A percentile compares a stretch with the other conserved stretches of the same genome.
phyloP scores from a whole-genome alignment of 78 protist species.

The Emiliania huxleyi region DNA sequence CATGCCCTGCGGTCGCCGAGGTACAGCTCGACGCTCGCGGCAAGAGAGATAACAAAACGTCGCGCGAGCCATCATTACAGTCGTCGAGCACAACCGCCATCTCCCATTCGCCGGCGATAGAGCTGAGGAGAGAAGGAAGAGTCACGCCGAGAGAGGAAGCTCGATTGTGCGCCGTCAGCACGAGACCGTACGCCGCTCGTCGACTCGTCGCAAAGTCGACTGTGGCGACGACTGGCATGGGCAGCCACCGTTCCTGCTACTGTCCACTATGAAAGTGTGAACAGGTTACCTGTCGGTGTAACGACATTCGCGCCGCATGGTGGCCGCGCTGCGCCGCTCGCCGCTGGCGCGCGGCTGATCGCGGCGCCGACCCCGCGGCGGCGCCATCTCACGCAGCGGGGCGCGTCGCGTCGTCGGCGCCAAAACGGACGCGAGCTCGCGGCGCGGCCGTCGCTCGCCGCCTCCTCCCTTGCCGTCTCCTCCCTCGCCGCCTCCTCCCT shows the following conservation, averaged over 20 bases:
- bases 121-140: neutral
- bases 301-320: too few relatives aligned
- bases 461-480: too few relatives aligned
- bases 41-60: neutral
- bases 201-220: neutral
- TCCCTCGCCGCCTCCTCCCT: too few relatives aligned
- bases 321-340: too few relatives aligned
- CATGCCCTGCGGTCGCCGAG: neutral
- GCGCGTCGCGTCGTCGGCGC: too few relatives aligned
- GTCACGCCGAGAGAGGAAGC: neutral
- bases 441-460: too few relatives aligned
- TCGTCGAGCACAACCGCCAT: neutral
- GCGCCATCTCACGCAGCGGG: too few relatives aligned
- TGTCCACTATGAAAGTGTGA: too few relatives aligned
- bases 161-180: neutral
- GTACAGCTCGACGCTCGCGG: neutral
- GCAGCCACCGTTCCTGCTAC: neutral
- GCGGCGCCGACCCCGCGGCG: too few relatives aligned
- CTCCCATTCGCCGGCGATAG: neutral
- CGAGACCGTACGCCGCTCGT: neutral
- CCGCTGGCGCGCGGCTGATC: too few relatives aligned
- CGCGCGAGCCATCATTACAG: neutral
- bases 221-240: neutral
- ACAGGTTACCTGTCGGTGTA: too few relatives aligned
- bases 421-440: too few relatives aligned